phyloP scores from a whole-genome alignment of 2,329 filamentous ascomycete genomes.

The Aspergillus sojae region DNA sequence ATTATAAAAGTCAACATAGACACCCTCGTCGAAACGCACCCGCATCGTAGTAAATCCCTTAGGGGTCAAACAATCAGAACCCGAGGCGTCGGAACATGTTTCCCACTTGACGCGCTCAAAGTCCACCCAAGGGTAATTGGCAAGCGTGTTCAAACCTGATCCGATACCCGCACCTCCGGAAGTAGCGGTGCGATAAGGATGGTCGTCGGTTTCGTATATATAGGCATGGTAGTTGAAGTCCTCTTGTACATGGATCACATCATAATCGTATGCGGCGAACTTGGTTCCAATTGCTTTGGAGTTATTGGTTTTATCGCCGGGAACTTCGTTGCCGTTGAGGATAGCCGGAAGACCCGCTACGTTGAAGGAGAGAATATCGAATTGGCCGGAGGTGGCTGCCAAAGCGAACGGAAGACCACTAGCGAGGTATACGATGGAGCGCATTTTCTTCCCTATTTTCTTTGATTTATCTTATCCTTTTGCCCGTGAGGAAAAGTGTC shows the following conservation, averaged over 20 bases:
- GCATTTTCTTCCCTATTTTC: not conserved
- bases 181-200: conserved; percentile 62
- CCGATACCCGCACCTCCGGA: conserved; percentile 67
- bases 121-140: conserved; percentile 60
- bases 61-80: conserved; percentile 65
- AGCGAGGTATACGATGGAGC: not conserved
- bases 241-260: conserved; percentile 68
- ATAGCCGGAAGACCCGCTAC: conserved; percentile 60
- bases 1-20: conserved; percentile 67
- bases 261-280: conserved; percentile 60
- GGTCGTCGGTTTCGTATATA: conserved; percentile 58
- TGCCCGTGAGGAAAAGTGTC: not conserved
- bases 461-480: too few relatives aligned
- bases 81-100: conserved; percentile 54
- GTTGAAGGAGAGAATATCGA: conserved; percentile 60
- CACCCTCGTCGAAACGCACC: conserved; percentile 52
- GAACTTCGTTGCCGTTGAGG: conserved; percentile 62
- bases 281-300: conserved; percentile 58
- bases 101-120: conserved; percentile 62
- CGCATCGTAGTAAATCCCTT: conserved; percentile 73
- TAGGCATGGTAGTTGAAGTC: conserved; percentile 70
- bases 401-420: conserved; percentile 1
- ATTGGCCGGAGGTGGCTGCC: conserved; percentile 43
- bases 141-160: conserved; percentile 65
- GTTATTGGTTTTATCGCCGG: conserved; percentile 64